Conservation (phyloP, 2,329 filamentous ascomycete species). For the Penicillium janthinellum region DNA sequence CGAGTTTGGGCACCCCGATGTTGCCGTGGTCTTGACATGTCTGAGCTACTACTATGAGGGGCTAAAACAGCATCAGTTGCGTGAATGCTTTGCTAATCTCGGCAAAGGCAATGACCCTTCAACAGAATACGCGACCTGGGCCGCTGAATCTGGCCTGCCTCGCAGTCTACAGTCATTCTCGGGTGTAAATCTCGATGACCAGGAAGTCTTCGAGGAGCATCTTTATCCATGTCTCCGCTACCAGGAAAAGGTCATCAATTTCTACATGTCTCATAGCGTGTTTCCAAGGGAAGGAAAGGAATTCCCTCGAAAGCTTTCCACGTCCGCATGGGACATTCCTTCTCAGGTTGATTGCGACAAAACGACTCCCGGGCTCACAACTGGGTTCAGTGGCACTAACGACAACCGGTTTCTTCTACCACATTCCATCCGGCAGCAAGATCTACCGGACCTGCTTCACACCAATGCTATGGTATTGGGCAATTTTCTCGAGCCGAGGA, state of each 20-base stretch:
- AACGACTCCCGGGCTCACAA: background rate
- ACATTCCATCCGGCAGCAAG: background rate
- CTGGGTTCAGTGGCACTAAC: conserved; percentile 1
- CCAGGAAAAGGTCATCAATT: background rate
- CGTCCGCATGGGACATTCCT: conserved; percentile 51
- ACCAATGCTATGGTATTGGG: background rate
- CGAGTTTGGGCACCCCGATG: conserved; percentile 70
- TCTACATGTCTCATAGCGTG: conserved; percentile 45
- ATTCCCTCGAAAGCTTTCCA: conserved; percentile 64
- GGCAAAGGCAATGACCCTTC: conserved; percentile 48
- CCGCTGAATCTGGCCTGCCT: no score
- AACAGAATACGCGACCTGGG: no score
- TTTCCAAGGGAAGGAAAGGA: conserved; percentile 65
- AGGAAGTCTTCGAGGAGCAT: conserved; percentile 43
- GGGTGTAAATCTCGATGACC: conserved; percentile 49
- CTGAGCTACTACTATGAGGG: conserved; percentile 53
- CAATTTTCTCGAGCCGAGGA: background rate
- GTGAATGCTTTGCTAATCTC: background rate
- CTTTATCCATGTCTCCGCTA: background rate
- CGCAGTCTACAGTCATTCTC: no score
- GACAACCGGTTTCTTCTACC: background rate
- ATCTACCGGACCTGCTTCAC: background rate
- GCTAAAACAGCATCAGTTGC: background rate
- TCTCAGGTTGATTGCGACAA: no score
- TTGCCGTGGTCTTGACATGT: conserved; percentile 65